phyloP scores from a whole-genome alignment of 2,329 filamentous ascomycete genomes.

The Fusarium succisae region DNA sequence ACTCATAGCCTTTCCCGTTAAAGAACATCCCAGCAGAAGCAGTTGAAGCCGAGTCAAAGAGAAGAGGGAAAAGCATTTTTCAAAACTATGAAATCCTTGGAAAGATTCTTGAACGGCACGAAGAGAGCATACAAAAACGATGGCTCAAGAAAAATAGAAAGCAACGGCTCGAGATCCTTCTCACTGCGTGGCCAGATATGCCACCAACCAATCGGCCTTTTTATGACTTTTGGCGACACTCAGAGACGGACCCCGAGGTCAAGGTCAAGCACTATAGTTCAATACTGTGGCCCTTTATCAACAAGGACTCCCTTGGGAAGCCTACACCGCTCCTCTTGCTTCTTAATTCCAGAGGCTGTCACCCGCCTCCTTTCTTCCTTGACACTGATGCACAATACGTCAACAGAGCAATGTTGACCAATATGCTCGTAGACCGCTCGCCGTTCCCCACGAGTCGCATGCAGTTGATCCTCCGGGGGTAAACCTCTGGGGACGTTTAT shows the following conservation, averaged over 20 bases:
- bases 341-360: not conserved
- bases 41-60: not conserved
- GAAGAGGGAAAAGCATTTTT: not conserved
- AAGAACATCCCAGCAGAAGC: not conserved
- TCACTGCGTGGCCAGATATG: not conserved
- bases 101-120: not conserved
- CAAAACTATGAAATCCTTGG: not conserved
- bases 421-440: too few relatives aligned
- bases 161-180: not conserved
- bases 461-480: too few relatives aligned
- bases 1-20: not conserved
- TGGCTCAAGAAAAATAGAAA: not conserved
- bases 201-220: not conserved
- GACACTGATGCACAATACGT: not conserved
- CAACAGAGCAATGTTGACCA: too few relatives aligned
- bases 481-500: too few relatives aligned
- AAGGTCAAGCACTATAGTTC: not conserved
- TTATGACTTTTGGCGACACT: not conserved
- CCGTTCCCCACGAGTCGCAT: too few relatives aligned
- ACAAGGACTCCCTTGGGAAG: not conserved
- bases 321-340: not conserved
- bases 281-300: not conserved
- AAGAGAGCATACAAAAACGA: not conserved
- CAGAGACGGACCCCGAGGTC: fast-evolving
- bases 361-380: not conserved